phyloP scores from a whole-genome alignment of 2,329 filamentous ascomycete species.

The Camillea tinctor region DNA sequence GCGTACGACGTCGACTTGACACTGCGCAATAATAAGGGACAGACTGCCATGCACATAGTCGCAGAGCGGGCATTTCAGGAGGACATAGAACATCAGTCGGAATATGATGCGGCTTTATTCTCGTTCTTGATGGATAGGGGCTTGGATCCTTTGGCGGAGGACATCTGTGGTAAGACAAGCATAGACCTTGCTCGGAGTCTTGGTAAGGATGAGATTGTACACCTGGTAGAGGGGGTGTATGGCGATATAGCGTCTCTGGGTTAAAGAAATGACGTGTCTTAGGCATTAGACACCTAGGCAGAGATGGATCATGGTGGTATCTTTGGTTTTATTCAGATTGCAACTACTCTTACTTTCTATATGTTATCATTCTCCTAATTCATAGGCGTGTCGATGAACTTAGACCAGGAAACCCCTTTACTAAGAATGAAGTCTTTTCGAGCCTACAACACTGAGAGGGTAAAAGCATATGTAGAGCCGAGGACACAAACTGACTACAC shows the following conservation, averaged over 20 bases:
- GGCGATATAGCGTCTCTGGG: neutral
- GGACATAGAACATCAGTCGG: neutral
- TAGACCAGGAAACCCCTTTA: too few relatives aligned
- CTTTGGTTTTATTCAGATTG: too few relatives aligned
- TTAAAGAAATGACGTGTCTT: neutral
- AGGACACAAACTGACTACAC: too few relatives aligned
- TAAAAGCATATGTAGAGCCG: too few relatives aligned
- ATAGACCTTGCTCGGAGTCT: neutral
- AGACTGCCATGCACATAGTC: constrained; percentile 2
- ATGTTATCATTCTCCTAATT: too few relatives aligned
- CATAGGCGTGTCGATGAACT: too few relatives aligned
- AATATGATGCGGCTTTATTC: neutral
- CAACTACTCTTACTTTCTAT: too few relatives aligned
- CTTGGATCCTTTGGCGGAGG: neutral
- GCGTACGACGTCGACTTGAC: neutral
- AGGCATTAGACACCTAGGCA: neutral
- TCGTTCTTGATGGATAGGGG: neutral
- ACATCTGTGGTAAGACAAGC: neutral
- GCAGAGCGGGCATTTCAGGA: neutral
- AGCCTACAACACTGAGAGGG: too few relatives aligned
- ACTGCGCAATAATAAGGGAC: neutral
- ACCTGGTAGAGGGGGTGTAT: neutral
- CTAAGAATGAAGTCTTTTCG: too few relatives aligned
- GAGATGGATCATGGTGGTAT: neutral
- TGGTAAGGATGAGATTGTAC: neutral